Conservation (phyloP, 2,329 filamentous ascomycete species). For the Botrytis cinerea region DNA sequence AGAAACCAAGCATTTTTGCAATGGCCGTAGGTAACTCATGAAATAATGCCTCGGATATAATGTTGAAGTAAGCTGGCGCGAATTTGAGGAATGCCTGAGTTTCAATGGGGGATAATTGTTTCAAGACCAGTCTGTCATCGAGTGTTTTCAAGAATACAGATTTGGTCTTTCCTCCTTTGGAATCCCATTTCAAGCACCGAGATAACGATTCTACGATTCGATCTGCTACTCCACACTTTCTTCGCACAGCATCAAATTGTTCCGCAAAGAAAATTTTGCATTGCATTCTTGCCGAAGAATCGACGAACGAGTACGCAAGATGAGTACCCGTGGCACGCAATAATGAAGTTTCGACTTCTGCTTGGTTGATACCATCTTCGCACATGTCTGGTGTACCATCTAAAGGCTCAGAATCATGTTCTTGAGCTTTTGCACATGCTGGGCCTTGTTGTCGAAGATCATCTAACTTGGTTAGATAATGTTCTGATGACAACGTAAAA, state of each 20-base stretch:
- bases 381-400: conserved; percentile 34
- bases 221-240: conserved; percentile 90
- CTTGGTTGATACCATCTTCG: conserved; percentile 54
- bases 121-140: conserved; percentile 80
- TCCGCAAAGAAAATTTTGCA: conserved; percentile 99
- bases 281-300: conserved; percentile 90
- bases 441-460: conserved; percentile 60
- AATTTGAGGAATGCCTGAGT: conserved; percentile 93
- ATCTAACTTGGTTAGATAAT: conserved; percentile 80
- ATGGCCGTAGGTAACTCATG: conserved; percentile 95
- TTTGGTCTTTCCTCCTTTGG: conserved; percentile 95
- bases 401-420: conserved; percentile 39
- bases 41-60: conserved; percentile 95
- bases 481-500: conserved; percentile 82
- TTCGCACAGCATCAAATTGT: conserved; percentile 91
- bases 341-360: conserved; percentile 81
- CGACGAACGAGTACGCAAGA: conserved; percentile 92
- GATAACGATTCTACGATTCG: conserved; percentile 94
- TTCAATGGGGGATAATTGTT: conserved; percentile 86
- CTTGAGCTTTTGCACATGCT: conserved; percentile 41
- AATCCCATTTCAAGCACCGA: conserved; percentile 96
- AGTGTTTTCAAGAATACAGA: conserved; percentile 96
- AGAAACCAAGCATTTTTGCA: conserved; percentile 98
- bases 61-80: conserved; percentile 93
- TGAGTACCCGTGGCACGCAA: conserved; percentile 86